These are phyloP conservation scores for Loxodes magnus DNA, from an alignment of 73 alveolate species.

Conservation along the genomic window DNA sequence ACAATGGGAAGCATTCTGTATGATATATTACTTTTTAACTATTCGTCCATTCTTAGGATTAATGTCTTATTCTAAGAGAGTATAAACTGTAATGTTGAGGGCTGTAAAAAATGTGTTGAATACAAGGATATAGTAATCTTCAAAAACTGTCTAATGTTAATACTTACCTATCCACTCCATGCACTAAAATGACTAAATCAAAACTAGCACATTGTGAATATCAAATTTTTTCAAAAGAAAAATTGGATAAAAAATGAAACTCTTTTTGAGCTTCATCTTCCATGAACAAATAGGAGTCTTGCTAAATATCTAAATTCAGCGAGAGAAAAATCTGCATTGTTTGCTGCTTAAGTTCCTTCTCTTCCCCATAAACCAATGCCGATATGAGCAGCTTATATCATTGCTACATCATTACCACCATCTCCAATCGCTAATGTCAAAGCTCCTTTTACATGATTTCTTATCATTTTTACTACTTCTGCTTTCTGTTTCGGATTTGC, in stretches of 20 bases:
- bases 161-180: constrained; percentile 67
- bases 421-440: constrained; percentile 84
- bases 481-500: constrained; percentile 93
- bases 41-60: neutral
- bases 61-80: constrained; percentile 58
- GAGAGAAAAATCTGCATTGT: constrained; percentile 72
- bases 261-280: constrained; percentile 81
- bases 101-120: constrained; percentile 70
- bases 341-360: constrained; percentile 84
- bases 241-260: constrained; percentile 53
- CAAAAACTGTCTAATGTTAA: constrained; percentile 73
- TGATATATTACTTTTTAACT: no score
- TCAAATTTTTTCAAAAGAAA: constrained; percentile 70
- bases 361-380: constrained; percentile 83
- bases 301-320: constrained; percentile 66
- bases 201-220: constrained; percentile 55
- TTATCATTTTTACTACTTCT: constrained; percentile 74
- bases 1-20: no score
- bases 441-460: constrained; percentile 38
- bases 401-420: constrained; percentile 91
- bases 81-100: constrained; percentile 60
- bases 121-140: constrained; percentile 59
- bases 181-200: constrained; percentile 58
- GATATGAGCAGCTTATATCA: constrained; percentile 86
- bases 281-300: constrained; percentile 64